phyloP scores from a whole-genome alignment of 2,329 filamentous ascomycete species.

The Colletotrichum acutatum region DNA sequence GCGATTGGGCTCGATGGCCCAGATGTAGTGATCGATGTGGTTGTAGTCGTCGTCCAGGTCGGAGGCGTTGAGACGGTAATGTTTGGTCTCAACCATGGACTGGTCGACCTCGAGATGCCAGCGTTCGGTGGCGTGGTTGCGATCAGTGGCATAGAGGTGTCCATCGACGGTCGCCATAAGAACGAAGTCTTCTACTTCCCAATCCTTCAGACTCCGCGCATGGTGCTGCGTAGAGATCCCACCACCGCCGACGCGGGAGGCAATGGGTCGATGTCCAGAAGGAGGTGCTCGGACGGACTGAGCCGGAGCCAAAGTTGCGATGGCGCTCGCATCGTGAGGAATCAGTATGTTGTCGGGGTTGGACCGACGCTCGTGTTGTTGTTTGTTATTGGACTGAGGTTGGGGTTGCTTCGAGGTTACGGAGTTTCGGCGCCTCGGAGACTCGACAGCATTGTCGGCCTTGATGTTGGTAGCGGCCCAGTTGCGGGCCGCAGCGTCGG shows the following conservation, averaged over 20 bases:
- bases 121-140: slow-evolving; percentile 83
- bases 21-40: slow-evolving; percentile 86
- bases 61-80: slow-evolving; percentile 78
- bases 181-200: slow-evolving; percentile 99
- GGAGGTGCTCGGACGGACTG: slow-evolving; percentile 92
- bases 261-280: slow-evolving; percentile 71
- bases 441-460: slow-evolving; percentile 40
- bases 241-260: slow-evolving; percentile 63
- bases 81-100: slow-evolving; percentile 90
- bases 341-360: slow-evolving; percentile 46
- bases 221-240: slow-evolving; percentile 84
- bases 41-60: slow-evolving; percentile 67
- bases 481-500: slow-evolving; percentile 42
- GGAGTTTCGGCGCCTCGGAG: slow-evolving; percentile 33
- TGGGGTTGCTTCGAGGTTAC: slow-evolving; percentile 41
- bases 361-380: slow-evolving; percentile 41
- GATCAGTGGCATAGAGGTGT: slow-evolving; percentile 90
- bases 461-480: slow-evolving; percentile 46
- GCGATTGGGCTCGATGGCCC: slow-evolving; percentile 92
- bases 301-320: slow-evolving; percentile 98
- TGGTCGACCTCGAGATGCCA: slow-evolving; percentile 88
- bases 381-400: slow-evolving; percentile 44
- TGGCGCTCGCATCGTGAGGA: slow-evolving; percentile 87
- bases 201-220: slow-evolving; percentile 98
- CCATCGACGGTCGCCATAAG: slow-evolving; percentile 99